A percentile compares a stretch with the other conserved stretches of the same genome.
These are phyloP conservation scores for Mallotus japonicus DNA, from an alignment of 441 rosid genomes.

Conservation along the genomic window DNA sequence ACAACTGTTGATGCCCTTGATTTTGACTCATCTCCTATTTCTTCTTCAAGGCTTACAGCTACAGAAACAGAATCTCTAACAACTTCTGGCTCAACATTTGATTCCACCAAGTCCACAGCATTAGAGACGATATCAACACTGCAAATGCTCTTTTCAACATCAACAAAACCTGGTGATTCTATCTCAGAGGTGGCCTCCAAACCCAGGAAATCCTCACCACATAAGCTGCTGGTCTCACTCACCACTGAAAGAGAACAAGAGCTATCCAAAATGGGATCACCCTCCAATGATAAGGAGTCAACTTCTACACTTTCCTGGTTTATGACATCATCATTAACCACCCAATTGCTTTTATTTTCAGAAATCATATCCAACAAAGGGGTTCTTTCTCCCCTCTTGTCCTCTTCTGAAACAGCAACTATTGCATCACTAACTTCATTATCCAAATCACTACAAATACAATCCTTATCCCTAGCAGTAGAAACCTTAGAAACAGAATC, in stretches of 20 bases:
- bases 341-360: constrained; percentile 38
- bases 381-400: constrained; percentile 25
- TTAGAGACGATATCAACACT: constrained; percentile 39
- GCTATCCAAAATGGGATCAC: constrained; percentile 53
- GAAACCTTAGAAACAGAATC: constrained; percentile 45
- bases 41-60: constrained; percentile 39
- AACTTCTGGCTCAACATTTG: constrained; percentile 35
- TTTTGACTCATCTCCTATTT: constrained; percentile 35
- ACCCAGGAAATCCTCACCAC: constrained; percentile 52
- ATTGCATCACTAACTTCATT: constrained; percentile 36
- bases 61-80: constrained; percentile 37
- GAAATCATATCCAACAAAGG: constrained; percentile 42
- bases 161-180: constrained; percentile 36
- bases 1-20: constrained; percentile 38
- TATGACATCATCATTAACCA: constrained; percentile 35
- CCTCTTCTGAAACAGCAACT: constrained; percentile 27
- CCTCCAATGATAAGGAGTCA: constrained; percentile 56
- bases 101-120: constrained; percentile 34
- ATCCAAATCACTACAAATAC: constrained; percentile 35
- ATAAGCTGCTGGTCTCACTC: constrained; percentile 65
- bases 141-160: constrained; percentile 38
- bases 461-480: constrained; percentile 33
- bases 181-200: constrained; percentile 45
- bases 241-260: constrained; percentile 57
- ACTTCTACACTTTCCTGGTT: constrained; percentile 50